Base-by-base conservation (phyloP, 129 eudicot genomes). In the Helianthus tuberosus region DNA sequence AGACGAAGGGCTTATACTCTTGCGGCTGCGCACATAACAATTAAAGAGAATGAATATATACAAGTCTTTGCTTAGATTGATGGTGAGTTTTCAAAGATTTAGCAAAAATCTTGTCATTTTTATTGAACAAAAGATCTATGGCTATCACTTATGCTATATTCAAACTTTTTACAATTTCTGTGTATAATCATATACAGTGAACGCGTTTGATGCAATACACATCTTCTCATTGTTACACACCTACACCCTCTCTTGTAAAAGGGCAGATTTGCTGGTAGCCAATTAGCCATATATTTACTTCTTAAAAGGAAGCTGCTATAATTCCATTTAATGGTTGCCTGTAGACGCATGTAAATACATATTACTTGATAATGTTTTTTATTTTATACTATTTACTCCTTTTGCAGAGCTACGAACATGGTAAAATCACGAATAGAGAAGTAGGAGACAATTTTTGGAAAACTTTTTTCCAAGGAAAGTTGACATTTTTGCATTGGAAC, bases 401-500 rank as follows among this genome's bases (percentile, higher is more conserved):
- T 49, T 60, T 72, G 71, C 80, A 90, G 96, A 75, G 71, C 61
- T 84, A 83, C 46, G 43, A 68, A 72, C 75, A 74, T 73, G 94
- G 94, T 52, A 72, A 81, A 68, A 73, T 86, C 15, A 25, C 82
- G 8, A 72, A 75, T 5, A 71, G 61, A 76, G 77, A 85, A 86
- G 79, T 81, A 36, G 69, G 80, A 63, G 92, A 85, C 76, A 76
- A 63, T 2, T 59, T 88, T 27, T 79, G 82, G 87, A 89, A 80
- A 70, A 83, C 81, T 11, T 64, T 91, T 60, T 64, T 87, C 43
- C 83, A 78, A 51, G 91, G 97, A 35, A 91, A 79, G 64, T 60
- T 94, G 78, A 94, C 99, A 25, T 94, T 80, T 82, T 64, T 91
- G 78, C 97, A 94, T 69, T 77, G 87, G 86, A 83, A 86, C 84